Percentiles rank a stretch among this genome's conserved stretches.
These are phyloP conservation scores for Waltergamsia citrina DNA, from an alignment of 2,329 filamentous ascomycete genomes.

Conservation along the genomic window DNA sequence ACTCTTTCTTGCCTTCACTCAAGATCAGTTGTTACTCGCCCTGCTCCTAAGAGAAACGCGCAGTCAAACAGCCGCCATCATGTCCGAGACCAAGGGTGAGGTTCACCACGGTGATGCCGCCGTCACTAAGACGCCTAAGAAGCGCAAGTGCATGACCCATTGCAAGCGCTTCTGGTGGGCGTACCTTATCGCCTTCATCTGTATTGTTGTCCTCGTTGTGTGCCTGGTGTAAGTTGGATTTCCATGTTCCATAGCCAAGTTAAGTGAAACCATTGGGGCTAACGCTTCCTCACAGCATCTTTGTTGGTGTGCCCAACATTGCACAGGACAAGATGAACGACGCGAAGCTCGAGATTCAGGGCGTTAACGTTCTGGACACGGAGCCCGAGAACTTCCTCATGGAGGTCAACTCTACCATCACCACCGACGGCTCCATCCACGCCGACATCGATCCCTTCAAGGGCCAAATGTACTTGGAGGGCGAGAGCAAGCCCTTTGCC, in stretches of 20 bases:
- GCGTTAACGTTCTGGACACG: slow-evolving; percentile 38
- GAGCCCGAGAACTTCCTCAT: slow-evolving; percentile 34
- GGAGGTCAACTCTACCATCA: slow-evolving; percentile 46
- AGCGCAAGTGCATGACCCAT: slow-evolving; percentile 32
- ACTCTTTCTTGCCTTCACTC: not conserved
- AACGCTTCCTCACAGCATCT: slow-evolving; percentile 35
- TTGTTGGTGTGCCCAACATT: slow-evolving; percentile 46
- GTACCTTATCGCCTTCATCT: slow-evolving; percentile 39
- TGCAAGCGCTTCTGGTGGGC: slow-evolving; percentile 53
- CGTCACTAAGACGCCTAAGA: slow-evolving; percentile 19
- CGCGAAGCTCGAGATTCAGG: slow-evolving; percentile 40
- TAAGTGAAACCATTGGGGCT: too few relatives aligned
- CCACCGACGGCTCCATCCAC: slow-evolving; percentile 38
- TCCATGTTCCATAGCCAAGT: not conserved
- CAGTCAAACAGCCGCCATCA: slow-evolving; percentile 10
- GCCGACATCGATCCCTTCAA: slow-evolving; percentile 40
- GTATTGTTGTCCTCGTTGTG: slow-evolving; percentile 44
- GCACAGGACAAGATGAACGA: slow-evolving; percentile 46
- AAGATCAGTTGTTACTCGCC: too few relatives aligned
- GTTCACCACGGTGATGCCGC: slow-evolving; percentile 17
- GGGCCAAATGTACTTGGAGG: slow-evolving; percentile 45
- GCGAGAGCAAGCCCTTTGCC: slow-evolving; percentile 37
- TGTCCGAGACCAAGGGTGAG: slow-evolving; percentile 21
- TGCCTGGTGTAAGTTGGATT: slow-evolving; percentile 47
- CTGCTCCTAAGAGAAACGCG: too few relatives aligned